These are phyloP conservation scores for Licmophora abbreviata DNA, from an alignment of 108 stramenopile genomes.

Conservation along the genomic window DNA sequence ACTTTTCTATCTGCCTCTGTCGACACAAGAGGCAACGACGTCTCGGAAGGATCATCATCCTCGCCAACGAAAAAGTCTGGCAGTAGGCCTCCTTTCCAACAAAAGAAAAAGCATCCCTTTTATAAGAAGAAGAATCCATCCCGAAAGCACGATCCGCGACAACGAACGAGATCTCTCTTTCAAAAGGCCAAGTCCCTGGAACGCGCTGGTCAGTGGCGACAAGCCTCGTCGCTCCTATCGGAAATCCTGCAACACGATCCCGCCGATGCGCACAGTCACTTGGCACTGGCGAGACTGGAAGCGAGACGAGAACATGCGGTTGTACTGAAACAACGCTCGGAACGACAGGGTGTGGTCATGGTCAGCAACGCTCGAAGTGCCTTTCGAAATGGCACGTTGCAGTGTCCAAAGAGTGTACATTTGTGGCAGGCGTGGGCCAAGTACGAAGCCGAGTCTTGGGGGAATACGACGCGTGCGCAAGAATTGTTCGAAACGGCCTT, in stretches of 20 bases:
- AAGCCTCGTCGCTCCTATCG: conserved; percentile 30
- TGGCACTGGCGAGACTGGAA: conserved; percentile 59
- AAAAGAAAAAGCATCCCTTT: no score
- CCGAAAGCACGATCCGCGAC: no score
- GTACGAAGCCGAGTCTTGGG: conserved; percentile 57
- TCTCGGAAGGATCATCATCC: no score
- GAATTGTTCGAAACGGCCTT: conserved; percentile 52
- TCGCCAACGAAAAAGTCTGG: no score
- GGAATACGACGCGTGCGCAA: conserved; percentile 35
- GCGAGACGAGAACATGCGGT: conserved; percentile 30
- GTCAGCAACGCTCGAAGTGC: conserved; percentile 31
- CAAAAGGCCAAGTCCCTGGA: conserved; percentile 39
- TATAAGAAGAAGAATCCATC: no score
- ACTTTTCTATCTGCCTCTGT: no score
- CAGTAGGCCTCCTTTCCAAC: no score
- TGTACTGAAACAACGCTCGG: background rate
- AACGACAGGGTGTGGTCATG: background rate
- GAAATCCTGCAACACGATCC: conserved; percentile 49
- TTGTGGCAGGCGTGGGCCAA: conserved; percentile 78
- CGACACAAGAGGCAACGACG: no score
- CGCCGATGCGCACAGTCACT: conserved; percentile 56
- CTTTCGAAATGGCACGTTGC: conserved; percentile 41
- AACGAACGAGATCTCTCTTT: conserved; percentile 25
- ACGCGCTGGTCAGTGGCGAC: conserved; percentile 34
- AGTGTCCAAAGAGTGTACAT: conserved; percentile 59